Evolutionary conservation across 169 alveolate genomes (phyloP), one percentile per base, ranked within the genome.

Genomic region (Eimeria acervulina): DNA sequence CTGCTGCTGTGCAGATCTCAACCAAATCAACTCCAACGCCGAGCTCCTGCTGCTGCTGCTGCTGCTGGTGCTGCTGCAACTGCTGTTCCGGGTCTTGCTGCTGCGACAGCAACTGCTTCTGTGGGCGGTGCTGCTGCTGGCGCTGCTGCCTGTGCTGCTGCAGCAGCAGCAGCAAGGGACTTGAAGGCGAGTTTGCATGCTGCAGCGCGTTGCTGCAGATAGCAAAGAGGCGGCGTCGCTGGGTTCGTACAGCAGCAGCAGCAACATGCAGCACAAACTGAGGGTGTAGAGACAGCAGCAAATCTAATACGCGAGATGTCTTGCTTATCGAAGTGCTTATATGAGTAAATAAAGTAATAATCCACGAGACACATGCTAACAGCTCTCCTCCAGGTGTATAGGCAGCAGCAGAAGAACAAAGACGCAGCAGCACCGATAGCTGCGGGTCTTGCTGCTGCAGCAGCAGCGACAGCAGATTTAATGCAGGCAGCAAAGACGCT

Each of bases 211-310:
- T 38, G 59, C 89, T 51, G 89, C 59, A 78, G 61, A 78, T 63
- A 1, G 89, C 89, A 40, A 78, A 78, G 59, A 78, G 89, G 33
- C 89, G 89, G 59, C 89, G 59, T 33, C 89, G 89, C 89, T 78
- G 89, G 36, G 63, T 5, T 6, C 59, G 89, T 6, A 78, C 89
- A 17, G 89, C 89, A 23, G 66, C 89, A 78, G 89, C 89, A 78
- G 89, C 89, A 78, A 78, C 7, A 63, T 78, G 63, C 89, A 78
- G 63, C 59, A 78, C 66, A 36, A 78, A 23, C 36, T 21, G 89
- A 19, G 89, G 89, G 66, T 78, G 89, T 36, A 19, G 38, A 36
- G 33, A 12, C 63, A 78, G 89, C 89, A 78, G 63, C 15, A 36
- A 36, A 42, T 78, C 89, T 33, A 78, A n/a, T 0, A 74, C 59